Base-by-base conservation (phyloP, 208 protist species). In the Polymyxa betae region DNA sequence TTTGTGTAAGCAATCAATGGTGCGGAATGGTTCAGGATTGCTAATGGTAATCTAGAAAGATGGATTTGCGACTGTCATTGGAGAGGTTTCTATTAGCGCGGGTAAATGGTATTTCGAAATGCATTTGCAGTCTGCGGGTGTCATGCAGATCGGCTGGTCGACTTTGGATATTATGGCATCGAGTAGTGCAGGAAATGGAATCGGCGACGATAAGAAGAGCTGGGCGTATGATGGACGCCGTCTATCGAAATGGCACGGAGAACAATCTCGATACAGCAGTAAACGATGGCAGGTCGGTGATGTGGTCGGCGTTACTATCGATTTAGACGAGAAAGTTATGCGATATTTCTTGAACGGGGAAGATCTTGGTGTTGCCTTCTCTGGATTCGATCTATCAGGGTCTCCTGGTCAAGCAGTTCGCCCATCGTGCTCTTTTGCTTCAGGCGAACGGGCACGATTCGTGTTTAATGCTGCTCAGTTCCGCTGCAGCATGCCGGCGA, bases 61-160 rank as follows among this genome's bases (percentile, higher is more conserved):
- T 35, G 72, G 72, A 16, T 82, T 82, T 82, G 72, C 72, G 10
- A 82, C 72, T 82, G 72, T 82, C n/a, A n/a, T 82, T 43, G 72
- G 72, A 5, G n/a, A 82, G 35, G 72, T 82, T 5, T 45, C 35
- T n/a, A 35, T 82, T 43, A 40, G 16, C n/a, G n/a, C 16, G 35
- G 72, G 72, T 40, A 35, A 43, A 82, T 82, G 72, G 72, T 82
- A 82, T 82, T 82, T 40, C 35, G 72, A 82, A 82, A 12, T 82
- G 5, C n/a, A 38, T 35, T n/a, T 82, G n/a, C 72, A 82, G 35
- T 82, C 72, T 20, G 5, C 72, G 5, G 72, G 72, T 5, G 72
- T 82, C 40, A 82, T 82, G 72, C 72, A 82, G 35, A 43, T 82
- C 72, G 72, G 72, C 10, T 82, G 72, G 72, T 82, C 35, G 12